Conservation (phyloP, 495 filamentous ascomycete genomes). For the Podospora pseudoanserina region DNA sequence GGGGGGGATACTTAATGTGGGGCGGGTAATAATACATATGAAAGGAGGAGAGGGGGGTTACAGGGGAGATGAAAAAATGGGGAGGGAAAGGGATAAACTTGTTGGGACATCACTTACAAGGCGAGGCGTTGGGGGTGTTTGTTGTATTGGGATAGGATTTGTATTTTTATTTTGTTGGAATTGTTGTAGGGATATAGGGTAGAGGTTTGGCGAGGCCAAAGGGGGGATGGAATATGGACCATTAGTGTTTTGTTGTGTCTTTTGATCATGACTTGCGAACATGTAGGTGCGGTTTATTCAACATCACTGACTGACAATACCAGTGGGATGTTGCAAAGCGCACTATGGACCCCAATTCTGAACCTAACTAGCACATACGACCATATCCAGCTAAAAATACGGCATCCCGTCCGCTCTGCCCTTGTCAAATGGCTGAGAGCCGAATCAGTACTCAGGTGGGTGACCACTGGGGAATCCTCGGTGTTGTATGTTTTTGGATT, state of each 20-base stretch:
- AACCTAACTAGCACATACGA: no score
- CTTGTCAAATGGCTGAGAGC: no score
- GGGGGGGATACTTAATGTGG: neutral
- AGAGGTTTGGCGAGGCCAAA: neutral
- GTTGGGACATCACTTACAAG: neutral
- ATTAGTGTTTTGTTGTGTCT: neutral
- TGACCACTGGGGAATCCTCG: no score
- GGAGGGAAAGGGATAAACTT: neutral
- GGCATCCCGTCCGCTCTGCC: no score
- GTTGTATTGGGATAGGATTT: neutral
- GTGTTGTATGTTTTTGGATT: no score
- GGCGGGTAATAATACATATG: neutral
- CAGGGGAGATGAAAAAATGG: neutral
- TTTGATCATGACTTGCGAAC: neutral
- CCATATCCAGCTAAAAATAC: no score
- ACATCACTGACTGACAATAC: no score
- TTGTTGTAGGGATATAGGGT: neutral
- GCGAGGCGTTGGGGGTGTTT: slow-evolving; percentile 10
- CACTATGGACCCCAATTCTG: no score
- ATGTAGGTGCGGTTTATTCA: no score
- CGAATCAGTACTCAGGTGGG: no score
- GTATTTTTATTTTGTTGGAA: neutral
- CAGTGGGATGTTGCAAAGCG: no score
- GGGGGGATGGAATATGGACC: neutral
- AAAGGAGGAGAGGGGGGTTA: no score